Evolutionary conservation across 495 filamentous ascomycete species (phyloP).

Genomic region (Neurospora sp.): DNA sequence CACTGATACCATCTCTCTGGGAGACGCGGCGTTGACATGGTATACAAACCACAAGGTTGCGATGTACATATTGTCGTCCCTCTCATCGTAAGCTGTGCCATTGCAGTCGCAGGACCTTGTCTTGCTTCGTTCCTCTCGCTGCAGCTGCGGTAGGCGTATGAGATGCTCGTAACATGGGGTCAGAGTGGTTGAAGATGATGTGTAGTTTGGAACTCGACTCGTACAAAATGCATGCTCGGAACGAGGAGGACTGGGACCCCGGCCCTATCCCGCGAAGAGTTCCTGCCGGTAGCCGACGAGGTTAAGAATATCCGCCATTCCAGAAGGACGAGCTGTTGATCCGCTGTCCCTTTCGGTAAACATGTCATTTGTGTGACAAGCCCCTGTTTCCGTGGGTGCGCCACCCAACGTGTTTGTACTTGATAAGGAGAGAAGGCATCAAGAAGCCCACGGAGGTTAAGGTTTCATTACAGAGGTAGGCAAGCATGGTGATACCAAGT

Average conservation of each 20-base stretch:
- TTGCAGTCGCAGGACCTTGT: constrained; percentile 6
- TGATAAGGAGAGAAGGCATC: not conserved
- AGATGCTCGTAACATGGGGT: not conserved
- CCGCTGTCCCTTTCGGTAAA: not conserved
- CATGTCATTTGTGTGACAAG: not conserved
- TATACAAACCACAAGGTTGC: constrained; percentile 2
- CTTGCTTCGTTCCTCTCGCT: not conserved
- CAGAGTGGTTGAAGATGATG: not conserved
- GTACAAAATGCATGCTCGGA: not conserved
- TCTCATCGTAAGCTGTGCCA: not conserved
- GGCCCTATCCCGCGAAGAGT: not conserved
- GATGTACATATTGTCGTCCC: constrained; percentile 13
- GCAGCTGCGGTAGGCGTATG: not conserved
- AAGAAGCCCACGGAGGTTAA: not conserved
- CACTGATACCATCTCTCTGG: constrained; percentile 13
- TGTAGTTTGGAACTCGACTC: not conserved
- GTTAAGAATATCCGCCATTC: not conserved
- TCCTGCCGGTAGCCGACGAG: not conserved
- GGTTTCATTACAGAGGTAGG: not conserved
- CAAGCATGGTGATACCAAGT: not conserved
- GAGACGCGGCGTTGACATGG: constrained; percentile 3
- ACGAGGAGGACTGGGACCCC: not conserved
- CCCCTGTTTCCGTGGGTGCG: not conserved
- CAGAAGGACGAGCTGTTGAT: not conserved
- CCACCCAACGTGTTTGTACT: not conserved